A percentile compares a stretch with the other conserved stretches of the same genome.
phyloP scores from a whole-genome alignment of 2,329 filamentous ascomycete species.

The Cladosporium halotolerans region DNA sequence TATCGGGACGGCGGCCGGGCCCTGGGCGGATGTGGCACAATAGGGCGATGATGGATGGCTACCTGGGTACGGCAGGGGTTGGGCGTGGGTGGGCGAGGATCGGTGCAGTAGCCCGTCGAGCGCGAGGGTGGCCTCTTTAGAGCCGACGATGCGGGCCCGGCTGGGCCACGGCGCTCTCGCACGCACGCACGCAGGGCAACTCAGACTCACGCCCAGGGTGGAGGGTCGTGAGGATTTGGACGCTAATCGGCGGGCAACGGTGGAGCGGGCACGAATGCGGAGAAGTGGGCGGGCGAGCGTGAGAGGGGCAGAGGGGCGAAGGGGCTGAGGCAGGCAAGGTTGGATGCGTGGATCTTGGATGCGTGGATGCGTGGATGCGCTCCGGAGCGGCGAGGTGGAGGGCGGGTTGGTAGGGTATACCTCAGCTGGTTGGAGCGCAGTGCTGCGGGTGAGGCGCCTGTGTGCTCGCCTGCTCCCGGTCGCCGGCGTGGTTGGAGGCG shows the following conservation, averaged over 20 bases:
- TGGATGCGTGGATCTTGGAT: too few relatives aligned
- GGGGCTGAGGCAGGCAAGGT: too few relatives aligned
- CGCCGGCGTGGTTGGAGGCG: not conserved
- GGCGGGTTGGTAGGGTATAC: not conserved
- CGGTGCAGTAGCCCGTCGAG: not conserved
- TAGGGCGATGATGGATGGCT: slow-evolving; percentile 3
- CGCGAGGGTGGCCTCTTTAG: not conserved
- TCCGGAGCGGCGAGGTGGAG: not conserved
- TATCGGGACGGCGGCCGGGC: not conserved
- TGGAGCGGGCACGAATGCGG: slow-evolving; percentile 8
- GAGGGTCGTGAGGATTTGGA: not conserved
- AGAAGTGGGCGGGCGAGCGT: slow-evolving; percentile 4
- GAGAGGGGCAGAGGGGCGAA: not conserved
- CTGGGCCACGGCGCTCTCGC: not conserved
- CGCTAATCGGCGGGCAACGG: not conserved
- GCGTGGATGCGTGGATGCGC: too few relatives aligned
- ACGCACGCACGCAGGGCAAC: not conserved
- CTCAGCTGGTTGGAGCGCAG: not conserved
- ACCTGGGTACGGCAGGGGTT: not conserved
- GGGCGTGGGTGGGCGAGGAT: not conserved
- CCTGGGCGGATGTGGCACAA: not conserved
- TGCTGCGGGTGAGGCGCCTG: not conserved
- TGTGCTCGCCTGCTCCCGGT: not conserved
- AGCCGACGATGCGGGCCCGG: not conserved
- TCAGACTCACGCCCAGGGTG: not conserved